Evolutionary conservation across 2,329 filamentous ascomycete genomes (phyloP).

Genomic region (Aspergillus oerlinghausenensis): DNA sequence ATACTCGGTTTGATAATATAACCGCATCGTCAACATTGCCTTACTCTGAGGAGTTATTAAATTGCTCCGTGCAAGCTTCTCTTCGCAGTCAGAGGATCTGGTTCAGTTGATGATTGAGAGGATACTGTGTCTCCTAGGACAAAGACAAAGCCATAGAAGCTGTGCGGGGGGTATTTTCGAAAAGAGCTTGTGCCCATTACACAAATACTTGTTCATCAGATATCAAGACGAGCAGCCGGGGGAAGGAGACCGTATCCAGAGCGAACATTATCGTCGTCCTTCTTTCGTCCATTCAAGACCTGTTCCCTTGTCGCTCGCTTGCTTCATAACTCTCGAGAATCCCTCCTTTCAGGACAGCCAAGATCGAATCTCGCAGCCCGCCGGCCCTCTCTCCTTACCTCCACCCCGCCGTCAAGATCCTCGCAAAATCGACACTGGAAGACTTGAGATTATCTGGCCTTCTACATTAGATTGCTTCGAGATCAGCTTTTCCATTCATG

Average conservation of each 20-base stretch:
- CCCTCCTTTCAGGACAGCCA: not conserved
- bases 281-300: not conserved
- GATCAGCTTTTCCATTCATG: constrained; percentile 7
- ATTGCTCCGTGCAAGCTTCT: not conserved
- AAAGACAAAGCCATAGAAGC: not conserved
- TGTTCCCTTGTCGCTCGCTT: not conserved
- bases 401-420: not conserved
- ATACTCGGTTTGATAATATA: constrained; percentile 6
- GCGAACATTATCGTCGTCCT: not conserved
- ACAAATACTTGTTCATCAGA: not conserved
- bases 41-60: not conserved
- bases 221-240: not conserved
- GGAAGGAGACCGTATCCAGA: not conserved
- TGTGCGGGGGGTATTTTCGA: not conserved
- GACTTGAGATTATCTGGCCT: not conserved
- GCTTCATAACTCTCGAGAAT: not conserved
- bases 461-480: constrained; percentile 1
- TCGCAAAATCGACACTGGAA: not conserved
- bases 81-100: not conserved
- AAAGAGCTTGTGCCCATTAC: not conserved
- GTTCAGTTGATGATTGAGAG: not conserved
- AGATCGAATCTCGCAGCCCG: not conserved
- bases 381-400: not conserved
- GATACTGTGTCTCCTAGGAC: not conserved
- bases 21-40: constrained; percentile 6